A percentile compares a stretch with the other conserved stretches of the same genome.
Conservation (phyloP, 805 yeast species). For the Candida nonsorbophila region DNA sequence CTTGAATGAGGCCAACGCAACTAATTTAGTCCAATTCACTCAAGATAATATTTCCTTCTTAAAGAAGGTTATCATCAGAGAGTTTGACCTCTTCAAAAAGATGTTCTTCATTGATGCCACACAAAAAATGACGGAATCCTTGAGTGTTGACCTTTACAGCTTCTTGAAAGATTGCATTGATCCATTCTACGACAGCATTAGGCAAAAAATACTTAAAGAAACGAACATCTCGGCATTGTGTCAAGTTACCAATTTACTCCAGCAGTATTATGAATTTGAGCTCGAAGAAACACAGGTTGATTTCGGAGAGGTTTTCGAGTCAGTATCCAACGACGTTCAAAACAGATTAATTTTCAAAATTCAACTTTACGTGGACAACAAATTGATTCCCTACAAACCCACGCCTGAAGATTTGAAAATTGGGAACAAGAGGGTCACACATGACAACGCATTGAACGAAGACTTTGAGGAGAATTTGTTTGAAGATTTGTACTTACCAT, state of each 20-base stretch:
- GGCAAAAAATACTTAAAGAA: slow-evolving; percentile 68
- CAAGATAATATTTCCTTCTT: slow-evolving; percentile 60
- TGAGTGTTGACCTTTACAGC: slow-evolving; percentile 33
- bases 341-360: slow-evolving; percentile 74
- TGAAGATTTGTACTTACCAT: slow-evolving; percentile 62
- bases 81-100: slow-evolving; percentile 50
- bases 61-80: slow-evolving; percentile 56
- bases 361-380: slow-evolving; percentile 65
- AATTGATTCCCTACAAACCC: slow-evolving; percentile 63
- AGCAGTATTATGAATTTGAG: slow-evolving; percentile 62
- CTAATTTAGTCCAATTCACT: slow-evolving; percentile 52
- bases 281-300: slow-evolving; percentile 25
- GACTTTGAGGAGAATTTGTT: slow-evolving; percentile 35
- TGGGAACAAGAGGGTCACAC: slow-evolving; percentile 30
- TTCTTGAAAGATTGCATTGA: slow-evolving; percentile 68
- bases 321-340: slow-evolving; percentile 73
- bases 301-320: slow-evolving; percentile 58
- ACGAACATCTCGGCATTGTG: slow-evolving; percentile 62
- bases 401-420: slow-evolving; percentile 62
- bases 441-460: slow-evolving; percentile 19
- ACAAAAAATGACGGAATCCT: slow-evolving; percentile 7
- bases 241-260: slow-evolving; percentile 67
- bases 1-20: slow-evolving; percentile 7
- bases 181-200: slow-evolving; percentile 67
- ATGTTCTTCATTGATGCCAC: slow-evolving; percentile 39